Evolutionary conservation across 2,329 filamentous ascomycete species (phyloP).

Genomic region (Chaetomium sp.): DNA sequence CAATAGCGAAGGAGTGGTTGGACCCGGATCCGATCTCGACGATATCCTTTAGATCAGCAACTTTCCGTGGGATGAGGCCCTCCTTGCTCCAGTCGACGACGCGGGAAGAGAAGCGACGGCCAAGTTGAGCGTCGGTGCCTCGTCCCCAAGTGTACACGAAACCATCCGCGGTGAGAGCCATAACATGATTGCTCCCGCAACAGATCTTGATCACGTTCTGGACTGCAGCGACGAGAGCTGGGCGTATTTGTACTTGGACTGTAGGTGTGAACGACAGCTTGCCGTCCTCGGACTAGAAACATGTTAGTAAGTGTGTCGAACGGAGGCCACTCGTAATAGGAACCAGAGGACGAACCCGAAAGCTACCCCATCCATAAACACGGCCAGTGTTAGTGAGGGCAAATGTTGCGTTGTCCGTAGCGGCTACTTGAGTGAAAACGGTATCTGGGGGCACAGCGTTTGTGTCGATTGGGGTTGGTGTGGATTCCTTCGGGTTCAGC

Average conservation of each 20-base stretch:
- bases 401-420: slow-evolving; percentile 68
- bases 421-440: slow-evolving; percentile 53
- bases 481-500: slow-evolving; percentile 56
- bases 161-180: slow-evolving; percentile 13
- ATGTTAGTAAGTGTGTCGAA: slow-evolving; percentile 23
- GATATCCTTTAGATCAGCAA: slow-evolving; percentile 7
- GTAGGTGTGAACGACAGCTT: slow-evolving; percentile 32
- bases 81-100: slow-evolving; percentile 10
- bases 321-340: not conserved
- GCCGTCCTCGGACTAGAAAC: slow-evolving; percentile 34
- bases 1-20: slow-evolving; percentile 77
- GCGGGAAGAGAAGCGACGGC: slow-evolving; percentile 11
- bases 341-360: slow-evolving; percentile 41
- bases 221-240: slow-evolving; percentile 50
- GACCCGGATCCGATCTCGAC: slow-evolving; percentile 50
- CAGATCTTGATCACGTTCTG: slow-evolving; percentile 8
- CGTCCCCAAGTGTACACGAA: slow-evolving; percentile 16
- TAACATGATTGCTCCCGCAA: slow-evolving; percentile 16
- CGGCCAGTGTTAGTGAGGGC: slow-evolving; percentile 66
- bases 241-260: slow-evolving; percentile 38
- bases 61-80: slow-evolving; percentile 7
- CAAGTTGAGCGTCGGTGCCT: slow-evolving; percentile 13
- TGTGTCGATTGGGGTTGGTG: slow-evolving; percentile 51
- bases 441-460: slow-evolving; percentile 22
- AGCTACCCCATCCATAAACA: slow-evolving; percentile 79